Percentiles rank a stretch among this genome's conserved stretches.
Conservation (phyloP, 2,329 filamentous ascomycete species). For the Fusarium chuoi region DNA sequence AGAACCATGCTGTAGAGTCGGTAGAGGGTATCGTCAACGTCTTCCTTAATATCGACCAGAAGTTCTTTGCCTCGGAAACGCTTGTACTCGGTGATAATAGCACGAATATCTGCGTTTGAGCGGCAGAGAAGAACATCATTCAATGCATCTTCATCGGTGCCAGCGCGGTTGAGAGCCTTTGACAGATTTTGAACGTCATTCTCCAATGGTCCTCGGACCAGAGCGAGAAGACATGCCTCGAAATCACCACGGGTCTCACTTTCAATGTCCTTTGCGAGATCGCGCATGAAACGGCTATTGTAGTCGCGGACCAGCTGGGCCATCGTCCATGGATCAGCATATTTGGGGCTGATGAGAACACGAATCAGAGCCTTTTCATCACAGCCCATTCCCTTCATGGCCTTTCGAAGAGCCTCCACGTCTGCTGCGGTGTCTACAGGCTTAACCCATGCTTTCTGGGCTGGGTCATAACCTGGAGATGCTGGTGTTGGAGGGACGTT, state of each 20-base stretch:
- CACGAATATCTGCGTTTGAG: slow-evolving; percentile 50
- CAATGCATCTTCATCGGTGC: slow-evolving; percentile 49
- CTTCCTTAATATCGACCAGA: slow-evolving; percentile 45
- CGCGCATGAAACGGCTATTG: slow-evolving; percentile 48
- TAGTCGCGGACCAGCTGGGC: slow-evolving; percentile 47
- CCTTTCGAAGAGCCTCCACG: slow-evolving; percentile 46
- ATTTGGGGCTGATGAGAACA: slow-evolving; percentile 46
- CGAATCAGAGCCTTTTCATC: slow-evolving; percentile 47
- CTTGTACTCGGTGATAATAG: slow-evolving; percentile 47
- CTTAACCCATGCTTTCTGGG: slow-evolving; percentile 39
- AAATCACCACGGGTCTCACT: slow-evolving; percentile 48
- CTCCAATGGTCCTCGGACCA: slow-evolving; percentile 47
- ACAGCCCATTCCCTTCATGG: slow-evolving; percentile 52
- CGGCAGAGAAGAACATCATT: slow-evolving; percentile 50
- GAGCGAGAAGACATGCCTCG: slow-evolving; percentile 45
- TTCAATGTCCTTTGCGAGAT: slow-evolving; percentile 49
- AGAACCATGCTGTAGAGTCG: slow-evolving; percentile 50
- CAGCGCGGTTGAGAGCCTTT: slow-evolving; percentile 46
- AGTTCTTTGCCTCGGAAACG: slow-evolving; percentile 45
- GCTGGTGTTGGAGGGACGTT: slow-evolving; percentile 40
- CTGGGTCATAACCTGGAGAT: slow-evolving; percentile 45
- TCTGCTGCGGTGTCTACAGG: slow-evolving; percentile 47
- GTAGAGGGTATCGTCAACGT: slow-evolving; percentile 47
- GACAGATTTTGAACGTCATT: slow-evolving; percentile 47
- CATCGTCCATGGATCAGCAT: slow-evolving; percentile 48